Evolutionary conservation across 306 rosid genomes (phyloP).

Genomic region (Datisca glomerata): DNA sequence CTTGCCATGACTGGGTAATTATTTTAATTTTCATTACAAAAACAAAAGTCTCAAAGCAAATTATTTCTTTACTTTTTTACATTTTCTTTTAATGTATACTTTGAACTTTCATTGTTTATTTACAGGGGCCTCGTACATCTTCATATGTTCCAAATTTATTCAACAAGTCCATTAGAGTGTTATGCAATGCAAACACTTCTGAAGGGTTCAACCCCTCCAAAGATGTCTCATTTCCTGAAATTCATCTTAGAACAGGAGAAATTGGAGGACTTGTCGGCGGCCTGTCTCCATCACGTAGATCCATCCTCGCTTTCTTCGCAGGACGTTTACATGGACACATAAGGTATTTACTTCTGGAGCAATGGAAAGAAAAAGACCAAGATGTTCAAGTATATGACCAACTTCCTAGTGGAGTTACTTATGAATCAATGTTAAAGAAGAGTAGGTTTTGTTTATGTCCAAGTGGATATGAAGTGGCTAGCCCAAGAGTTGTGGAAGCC

Average conservation of each 20-base stretch:
- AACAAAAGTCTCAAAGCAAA: no score
- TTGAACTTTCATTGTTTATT: background rate
- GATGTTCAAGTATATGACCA: slow-evolving; percentile 28
- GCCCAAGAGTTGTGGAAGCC: slow-evolving; percentile 39
- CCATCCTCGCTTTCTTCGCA: slow-evolving; percentile 34
- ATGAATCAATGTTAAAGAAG: slow-evolving; percentile 26
- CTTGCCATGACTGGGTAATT: slow-evolving; percentile 41
- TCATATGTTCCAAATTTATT: slow-evolving; percentile 18
- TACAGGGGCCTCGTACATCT: slow-evolving; percentile 25
- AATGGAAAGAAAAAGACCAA: slow-evolving; percentile 28
- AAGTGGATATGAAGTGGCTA: slow-evolving; percentile 36
- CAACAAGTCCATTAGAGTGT: slow-evolving; percentile 30
- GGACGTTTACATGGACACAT: slow-evolving; percentile 30
- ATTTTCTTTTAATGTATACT: no score
- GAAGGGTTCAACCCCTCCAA: slow-evolving; percentile 34
- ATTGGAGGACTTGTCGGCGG: slow-evolving; percentile 18
- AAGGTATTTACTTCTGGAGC: slow-evolving; percentile 20
- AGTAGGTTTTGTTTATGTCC: slow-evolving; percentile 34
- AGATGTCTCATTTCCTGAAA: slow-evolving; percentile 36
- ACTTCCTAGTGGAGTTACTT: slow-evolving; percentile 17
- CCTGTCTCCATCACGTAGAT: slow-evolving; percentile 19
- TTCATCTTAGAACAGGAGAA: slow-evolving; percentile 25
- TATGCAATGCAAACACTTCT: slow-evolving; percentile 32
- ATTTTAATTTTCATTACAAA: no score
- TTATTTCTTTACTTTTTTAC: no score